Evolutionary conservation across 1,284 basidiomycete species (phyloP).

Genomic region (Pseudozyma sp.): DNA sequence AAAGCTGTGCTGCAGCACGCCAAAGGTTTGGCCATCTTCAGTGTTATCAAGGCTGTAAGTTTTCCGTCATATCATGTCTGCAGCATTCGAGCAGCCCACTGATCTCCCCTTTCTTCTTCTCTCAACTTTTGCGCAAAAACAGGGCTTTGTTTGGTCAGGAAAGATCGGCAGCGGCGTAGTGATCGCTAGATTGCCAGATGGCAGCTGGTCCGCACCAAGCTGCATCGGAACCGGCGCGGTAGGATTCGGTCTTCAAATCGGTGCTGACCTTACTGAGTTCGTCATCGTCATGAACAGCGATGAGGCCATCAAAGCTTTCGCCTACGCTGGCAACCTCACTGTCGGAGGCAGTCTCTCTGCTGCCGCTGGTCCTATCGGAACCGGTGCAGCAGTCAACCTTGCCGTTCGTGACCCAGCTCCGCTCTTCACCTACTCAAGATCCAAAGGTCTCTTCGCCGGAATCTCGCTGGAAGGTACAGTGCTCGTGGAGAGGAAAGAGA

Average conservation of each 20-base stretch:
- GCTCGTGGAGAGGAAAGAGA: constrained; percentile 91
- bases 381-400: constrained; percentile 89
- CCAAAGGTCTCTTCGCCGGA: constrained; percentile 94
- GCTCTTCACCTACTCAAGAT: constrained; percentile 97
- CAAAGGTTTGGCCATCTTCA: constrained; percentile 88
- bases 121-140: constrained; percentile 6
- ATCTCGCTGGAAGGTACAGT: constrained; percentile 93
- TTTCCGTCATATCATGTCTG: not conserved
- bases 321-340: constrained; percentile 93
- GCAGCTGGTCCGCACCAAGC: constrained; percentile 95
- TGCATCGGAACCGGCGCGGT: constrained; percentile 93
- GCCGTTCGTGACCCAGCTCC: constrained; percentile 90
- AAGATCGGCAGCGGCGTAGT: constrained; percentile 95
- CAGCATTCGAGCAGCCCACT: not conserved
- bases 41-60: constrained; percentile 76
- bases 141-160: constrained; percentile 92
- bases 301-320: constrained; percentile 94
- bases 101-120: not conserved
- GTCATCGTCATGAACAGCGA: constrained; percentile 93
- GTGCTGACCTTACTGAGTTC: constrained; percentile 74
- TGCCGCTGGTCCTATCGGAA: constrained; percentile 80
- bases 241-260: constrained; percentile 93
- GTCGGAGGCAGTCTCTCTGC: constrained; percentile 76
- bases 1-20: constrained; percentile 91
- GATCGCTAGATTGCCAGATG: constrained; percentile 91